Percentiles rank a stretch among this genome's conserved stretches.
These are phyloP conservation scores for Catharanthus roseus DNA, from an alignment of 257 asterid species.

Conservation along the genomic window DNA sequence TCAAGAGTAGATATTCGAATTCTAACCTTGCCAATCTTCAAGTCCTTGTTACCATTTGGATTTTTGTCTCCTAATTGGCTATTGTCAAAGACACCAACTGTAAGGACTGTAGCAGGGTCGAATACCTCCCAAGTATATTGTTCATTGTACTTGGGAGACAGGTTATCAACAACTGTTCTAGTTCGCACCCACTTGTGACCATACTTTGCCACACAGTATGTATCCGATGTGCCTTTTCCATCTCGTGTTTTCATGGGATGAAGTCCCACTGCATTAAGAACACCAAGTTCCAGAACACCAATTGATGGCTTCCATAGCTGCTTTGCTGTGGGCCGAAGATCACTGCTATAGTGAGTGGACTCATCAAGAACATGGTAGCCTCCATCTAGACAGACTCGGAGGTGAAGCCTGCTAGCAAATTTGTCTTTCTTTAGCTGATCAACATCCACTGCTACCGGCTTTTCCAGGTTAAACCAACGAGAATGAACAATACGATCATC, in stretches of 20 bases:
- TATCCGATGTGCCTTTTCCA: slow-evolving; percentile 75
- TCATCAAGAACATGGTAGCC: slow-evolving; percentile 95
- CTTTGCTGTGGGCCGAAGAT: slow-evolving; percentile 89
- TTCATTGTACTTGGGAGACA: slow-evolving; percentile 75
- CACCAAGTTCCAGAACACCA: slow-evolving; percentile 70
- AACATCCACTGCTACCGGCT: slow-evolving; percentile 64
- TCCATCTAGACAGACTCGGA: slow-evolving; percentile 83
- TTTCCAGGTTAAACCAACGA: slow-evolving; percentile 83
- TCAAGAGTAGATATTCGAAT: slow-evolving; percentile 83
- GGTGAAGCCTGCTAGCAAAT: slow-evolving; percentile 72
- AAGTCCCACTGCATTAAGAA: slow-evolving; percentile 70
- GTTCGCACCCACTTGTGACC: slow-evolving; percentile 91
- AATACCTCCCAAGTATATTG: slow-evolving; percentile 92
- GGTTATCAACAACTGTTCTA: slow-evolving; percentile 72
- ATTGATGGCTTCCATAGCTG: slow-evolving; percentile 86
- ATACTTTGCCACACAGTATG: slow-evolving; percentile 85
- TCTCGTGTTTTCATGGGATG: slow-evolving; percentile 86
- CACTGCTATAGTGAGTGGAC: slow-evolving; percentile 79
- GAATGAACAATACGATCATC: slow-evolving; percentile 78
- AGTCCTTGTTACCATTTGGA: slow-evolving; percentile 47
- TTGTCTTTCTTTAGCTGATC: slow-evolving; percentile 83
- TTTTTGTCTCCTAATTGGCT: slow-evolving; percentile 55
- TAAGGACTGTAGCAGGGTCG: slow-evolving; percentile 84
- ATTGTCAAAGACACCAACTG: slow-evolving; percentile 86
- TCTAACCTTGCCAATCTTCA: slow-evolving; percentile 83